Percentiles rank a stretch among this genome's conserved stretches.
Evolutionary conservation across 1,139 yeast species (phyloP).

Genomic region (Arxiozyma heterogenica): DNA sequence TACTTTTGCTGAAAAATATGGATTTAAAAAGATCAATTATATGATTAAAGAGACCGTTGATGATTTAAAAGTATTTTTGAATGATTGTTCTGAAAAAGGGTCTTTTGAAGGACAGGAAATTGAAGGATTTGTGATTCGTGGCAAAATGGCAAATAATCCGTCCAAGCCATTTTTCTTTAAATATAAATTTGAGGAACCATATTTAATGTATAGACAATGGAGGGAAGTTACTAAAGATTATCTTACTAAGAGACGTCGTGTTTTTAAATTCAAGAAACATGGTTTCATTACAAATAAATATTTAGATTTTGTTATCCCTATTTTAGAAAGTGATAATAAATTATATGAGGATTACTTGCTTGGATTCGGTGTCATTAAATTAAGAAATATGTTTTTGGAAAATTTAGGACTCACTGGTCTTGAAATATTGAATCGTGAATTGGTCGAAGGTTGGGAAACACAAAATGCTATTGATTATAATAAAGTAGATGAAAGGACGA

Average conservation of each 20-base stretch:
- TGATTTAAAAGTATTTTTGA: constrained; percentile 44
- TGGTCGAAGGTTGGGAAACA: constrained; percentile 29
- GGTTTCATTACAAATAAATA: constrained; percentile 56
- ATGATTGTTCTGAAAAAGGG: constrained; percentile 56
- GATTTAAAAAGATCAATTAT: constrained; percentile 52
- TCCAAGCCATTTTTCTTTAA: constrained; percentile 67
- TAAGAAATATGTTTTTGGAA: constrained; percentile 53
- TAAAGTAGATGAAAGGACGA: constrained; percentile 32
- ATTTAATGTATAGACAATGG: constrained; percentile 80
- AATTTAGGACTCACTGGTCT: constrained; percentile 39
- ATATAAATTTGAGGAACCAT: constrained; percentile 92
- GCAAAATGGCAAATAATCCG: constrained; percentile 29
- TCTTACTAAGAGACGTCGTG: constrained; percentile 39
- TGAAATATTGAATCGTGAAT: constrained; percentile 36
- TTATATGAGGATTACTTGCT: constrained; percentile 39
- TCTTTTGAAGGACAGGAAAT: constrained; percentile 61
- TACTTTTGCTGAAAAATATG: constrained; percentile 58
- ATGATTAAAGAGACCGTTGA: constrained; percentile 34
- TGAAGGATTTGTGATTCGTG: constrained; percentile 89
- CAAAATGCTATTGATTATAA: constrained; percentile 26
- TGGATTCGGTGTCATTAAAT: constrained; percentile 67
- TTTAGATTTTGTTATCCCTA: constrained; percentile 52
- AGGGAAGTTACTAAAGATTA: constrained; percentile 72
- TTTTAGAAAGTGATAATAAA: constrained; percentile 40
- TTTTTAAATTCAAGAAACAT: constrained; percentile 43